Base-by-base conservation (phyloP, 1,139 yeast genomes). In the Saccharomyces hybrid region DNA sequence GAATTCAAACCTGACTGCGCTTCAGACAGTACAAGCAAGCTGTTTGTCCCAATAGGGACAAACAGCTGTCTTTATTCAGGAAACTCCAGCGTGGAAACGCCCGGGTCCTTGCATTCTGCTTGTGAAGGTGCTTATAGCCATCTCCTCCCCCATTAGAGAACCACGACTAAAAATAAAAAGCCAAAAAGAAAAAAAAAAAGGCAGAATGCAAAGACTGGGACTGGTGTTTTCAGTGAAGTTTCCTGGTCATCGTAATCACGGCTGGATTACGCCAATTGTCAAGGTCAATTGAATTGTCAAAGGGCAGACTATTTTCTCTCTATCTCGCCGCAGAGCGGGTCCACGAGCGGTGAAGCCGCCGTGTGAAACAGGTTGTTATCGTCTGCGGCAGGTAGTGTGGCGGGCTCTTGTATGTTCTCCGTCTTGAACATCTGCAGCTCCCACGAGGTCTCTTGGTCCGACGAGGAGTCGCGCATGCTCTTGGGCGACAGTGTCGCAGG, bases 211-310 rank as follows among this genome's bases (percentile, higher is more conserved):
- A 24, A 24, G 7, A 11, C 11, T 24, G 5, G 29, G 31, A 21
- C 42, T 46, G 14, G 34, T 29, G 38, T 12, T 50, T 50, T 42
- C 41, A 27, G 12, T 34, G 42, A 3, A 16, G 50, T 55, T 59
- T 46, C 48, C 27, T 41, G 28, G 26, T 21, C 38, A 38, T 34
- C 29, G 71, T 68, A 70, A 72, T 70, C 75, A 61, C 75, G 66
- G 70, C 75, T 71, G 75, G 75, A 71, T 72, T 71, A 70, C 75
- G 74, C 75, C 72, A 71, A 71, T 70, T 71, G 64, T 69, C 73
- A 63, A 70, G 67, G 55, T 61, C 73, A 61, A 62, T 63, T 55
- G 66, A 62, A 59, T 59, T 59, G 51, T 60, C 61, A 51, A 52
- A 34, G 24, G 28, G 29, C 7, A 31, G 48, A 49, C 21, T 32